Base-by-base conservation (phyloP, 1,284 basidiomycete genomes). In the Mycosarcoma maydis region DNA sequence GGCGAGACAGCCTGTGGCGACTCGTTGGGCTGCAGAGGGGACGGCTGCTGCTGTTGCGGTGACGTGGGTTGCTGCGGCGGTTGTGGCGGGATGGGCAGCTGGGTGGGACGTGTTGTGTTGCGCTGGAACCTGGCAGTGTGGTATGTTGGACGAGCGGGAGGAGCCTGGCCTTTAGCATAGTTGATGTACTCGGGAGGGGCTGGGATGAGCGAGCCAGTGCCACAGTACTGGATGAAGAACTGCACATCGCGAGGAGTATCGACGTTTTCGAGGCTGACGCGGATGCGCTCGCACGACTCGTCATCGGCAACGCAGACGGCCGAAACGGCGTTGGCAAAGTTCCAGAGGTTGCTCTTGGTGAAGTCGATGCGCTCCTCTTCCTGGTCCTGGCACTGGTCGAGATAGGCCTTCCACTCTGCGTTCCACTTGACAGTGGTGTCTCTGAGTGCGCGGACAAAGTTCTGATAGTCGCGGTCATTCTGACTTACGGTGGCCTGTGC, bases 241-340 rank as follows among this genome's bases (percentile, higher is more conserved):
- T 67, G 57, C 19, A 80, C 73, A 39, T 81, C 80, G 23, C 73
- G 54, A 3, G 58, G 56, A 14, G 78, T 68, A 20, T 81, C 78
- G 49, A 77, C 77, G 33, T 66, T 72, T 53, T 81, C 78, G 17
- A 81, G 66, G 27, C 77, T 66, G 42, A 80, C 78, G 17, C 78
- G 67, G 22, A 80, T 71, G 10, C 76, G 66, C 49, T 81, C 78
- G 64, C 78, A 81, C 2, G 71, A 73, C 48, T 96, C 92, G 80
- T 98, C 96, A 80, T 98, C 95, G 19, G 89, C 86, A 13, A 99
- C 94, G 78, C 96, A 98, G 23, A 97, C 91, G 7, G 92, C 92
- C 5, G 94, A 96, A 19, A 98, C 90, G 1, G 90, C 90, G 82
- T 99, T 99, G 2, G 95, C 94, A 81, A 92, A 97, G 27, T 89